Percentiles rank a stretch among this genome's conserved stretches.
phyloP scores from a whole-genome alignment of 2,329 filamentous ascomycete species.

The Rhynchosporium agropyri region DNA sequence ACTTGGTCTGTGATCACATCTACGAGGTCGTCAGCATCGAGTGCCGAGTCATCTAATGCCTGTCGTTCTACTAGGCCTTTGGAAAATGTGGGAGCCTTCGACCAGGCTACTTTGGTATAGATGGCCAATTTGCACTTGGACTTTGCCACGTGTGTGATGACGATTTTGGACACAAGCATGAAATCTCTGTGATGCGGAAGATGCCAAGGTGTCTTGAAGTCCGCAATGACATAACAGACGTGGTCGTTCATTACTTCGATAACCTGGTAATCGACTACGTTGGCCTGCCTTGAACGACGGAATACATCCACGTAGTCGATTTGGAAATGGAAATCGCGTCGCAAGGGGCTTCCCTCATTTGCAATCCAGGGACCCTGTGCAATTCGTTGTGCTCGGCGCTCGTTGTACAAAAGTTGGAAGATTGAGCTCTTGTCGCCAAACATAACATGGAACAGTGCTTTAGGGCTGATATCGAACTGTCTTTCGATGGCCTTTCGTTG shows the following conservation, averaged over 20 bases:
- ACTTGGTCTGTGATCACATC: conserved; percentile 80
- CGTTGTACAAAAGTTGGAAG: conserved; percentile 88
- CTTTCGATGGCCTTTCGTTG: conserved; percentile 74
- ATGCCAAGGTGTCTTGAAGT: conserved; percentile 65
- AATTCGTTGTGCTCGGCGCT: conserved; percentile 76
- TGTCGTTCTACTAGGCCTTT: conserved; percentile 66
- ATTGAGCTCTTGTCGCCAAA: conserved; percentile 96
- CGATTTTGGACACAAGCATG: conserved; percentile 83
- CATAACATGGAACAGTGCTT: conserved; percentile 92
- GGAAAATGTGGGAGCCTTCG: conserved; percentile 62
- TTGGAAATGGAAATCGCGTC: conserved; percentile 79
- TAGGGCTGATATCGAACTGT: conserved; percentile 87
- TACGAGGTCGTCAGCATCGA: conserved; percentile 73
- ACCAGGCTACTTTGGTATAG: conserved; percentile 87
- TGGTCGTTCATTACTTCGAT: conserved; percentile 84
- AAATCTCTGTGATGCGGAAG: conserved; percentile 80
- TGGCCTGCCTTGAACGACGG: conserved; percentile 60
- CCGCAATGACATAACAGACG: conserved; percentile 65
- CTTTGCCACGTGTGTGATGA: conserved; percentile 92
- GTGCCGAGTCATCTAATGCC: conserved; percentile 74
- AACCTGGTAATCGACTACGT: conserved; percentile 79
- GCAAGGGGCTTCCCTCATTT: conserved; percentile 69
- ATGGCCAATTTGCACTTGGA: conserved; percentile 89
- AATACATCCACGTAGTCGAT: conserved; percentile 69
- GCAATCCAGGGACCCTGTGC: conserved; percentile 84